Percentiles rank a stretch among this genome's conserved stretches.
phyloP scores from a whole-genome alignment of 768 basidiomycete genomes.

The Panaeolus cyanescens region DNA sequence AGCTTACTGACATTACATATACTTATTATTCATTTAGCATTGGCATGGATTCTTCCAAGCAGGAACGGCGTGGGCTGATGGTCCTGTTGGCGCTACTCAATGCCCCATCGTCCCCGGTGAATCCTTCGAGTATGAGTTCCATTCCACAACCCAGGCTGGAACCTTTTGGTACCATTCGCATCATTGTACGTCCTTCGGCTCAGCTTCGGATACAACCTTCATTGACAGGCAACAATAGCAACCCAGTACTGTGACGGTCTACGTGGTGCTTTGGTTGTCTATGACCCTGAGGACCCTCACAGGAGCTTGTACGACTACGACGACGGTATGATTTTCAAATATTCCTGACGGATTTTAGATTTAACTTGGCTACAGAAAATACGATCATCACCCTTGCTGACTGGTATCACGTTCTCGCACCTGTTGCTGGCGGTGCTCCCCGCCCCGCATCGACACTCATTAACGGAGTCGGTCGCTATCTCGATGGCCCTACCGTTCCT shows the following conservation, averaged over 20 bases:
- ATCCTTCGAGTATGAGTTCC: constrained; percentile 46
- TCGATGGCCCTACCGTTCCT: constrained; percentile 34
- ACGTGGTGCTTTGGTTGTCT: constrained; percentile 28
- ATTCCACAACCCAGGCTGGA: constrained; percentile 24
- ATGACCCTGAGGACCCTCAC: constrained; percentile 18
- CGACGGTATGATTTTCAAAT: constrained; percentile 14
- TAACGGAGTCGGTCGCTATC: constrained; percentile 50
- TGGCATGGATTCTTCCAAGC: constrained; percentile 56
- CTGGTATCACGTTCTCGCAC: constrained; percentile 32
- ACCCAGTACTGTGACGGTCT: constrained; percentile 15
- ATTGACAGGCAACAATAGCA: neutral
- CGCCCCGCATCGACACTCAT: constrained; percentile 39
- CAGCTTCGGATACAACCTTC: neutral
- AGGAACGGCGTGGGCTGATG: constrained; percentile 46
- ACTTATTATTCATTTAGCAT: constrained; percentile 33
- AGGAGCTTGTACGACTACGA: constrained; percentile 5
- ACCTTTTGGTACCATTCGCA: constrained; percentile 42
- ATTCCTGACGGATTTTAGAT: neutral
- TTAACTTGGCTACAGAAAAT: constrained; percentile 22
- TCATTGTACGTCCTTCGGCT: constrained; percentile 16
- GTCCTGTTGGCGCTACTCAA: constrained; percentile 42
- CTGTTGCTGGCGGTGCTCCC: constrained; percentile 9
- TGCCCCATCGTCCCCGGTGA: constrained; percentile 46
- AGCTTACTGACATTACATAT: neutral
- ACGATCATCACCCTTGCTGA: constrained; percentile 46